Conservation (phyloP, 192 early-diverging fungal genomes). For the Rhizophagus prolifer region DNA sequence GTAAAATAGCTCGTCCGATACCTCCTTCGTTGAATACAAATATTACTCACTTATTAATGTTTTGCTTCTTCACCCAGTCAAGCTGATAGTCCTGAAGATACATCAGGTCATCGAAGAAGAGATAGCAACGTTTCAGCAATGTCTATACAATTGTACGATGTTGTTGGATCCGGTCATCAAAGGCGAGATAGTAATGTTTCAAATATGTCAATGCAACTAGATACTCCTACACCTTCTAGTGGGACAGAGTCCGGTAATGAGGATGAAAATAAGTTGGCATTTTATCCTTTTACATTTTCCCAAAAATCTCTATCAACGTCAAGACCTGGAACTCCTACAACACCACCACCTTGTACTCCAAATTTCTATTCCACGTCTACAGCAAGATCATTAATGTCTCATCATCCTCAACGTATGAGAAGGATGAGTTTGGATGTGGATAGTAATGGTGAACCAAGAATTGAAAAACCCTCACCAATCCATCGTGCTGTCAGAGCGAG, state of each 20-base stretch:
- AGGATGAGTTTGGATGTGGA: conserved; percentile 29
- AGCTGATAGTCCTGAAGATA: conserved; percentile 14
- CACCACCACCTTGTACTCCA: conserved; percentile 18
- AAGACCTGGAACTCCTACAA: conserved; percentile 26
- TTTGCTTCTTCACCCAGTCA: neutral
- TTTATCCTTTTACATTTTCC: conserved; percentile 23
- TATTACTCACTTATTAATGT: conserved; percentile 13
- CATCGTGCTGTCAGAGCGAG: conserved; percentile 26
- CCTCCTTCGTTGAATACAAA: conserved; percentile 24
- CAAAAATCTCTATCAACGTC: conserved; percentile 17
- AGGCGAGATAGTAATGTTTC: conserved; percentile 32
- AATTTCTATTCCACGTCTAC: conserved; percentile 9
- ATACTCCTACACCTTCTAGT: conserved; percentile 25
- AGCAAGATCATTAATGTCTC: conserved; percentile 12
- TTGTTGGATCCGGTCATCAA: conserved; percentile 16
- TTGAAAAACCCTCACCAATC: conserved; percentile 20
- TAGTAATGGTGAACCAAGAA: neutral
- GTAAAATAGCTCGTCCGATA: conserved; percentile 23
- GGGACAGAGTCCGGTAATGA: conserved; percentile 21
- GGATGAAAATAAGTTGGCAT: conserved; percentile 19
- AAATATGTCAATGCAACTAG: conserved; percentile 30
- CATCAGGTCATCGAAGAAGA: conserved; percentile 22
- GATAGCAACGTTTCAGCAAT: conserved; percentile 31
- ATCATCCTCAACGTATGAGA: conserved; percentile 22
- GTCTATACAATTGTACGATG: conserved; percentile 30